Conservation (phyloP, 2,329 filamentous ascomycete genomes). For the Scopulariopsis brevicaulis region DNA sequence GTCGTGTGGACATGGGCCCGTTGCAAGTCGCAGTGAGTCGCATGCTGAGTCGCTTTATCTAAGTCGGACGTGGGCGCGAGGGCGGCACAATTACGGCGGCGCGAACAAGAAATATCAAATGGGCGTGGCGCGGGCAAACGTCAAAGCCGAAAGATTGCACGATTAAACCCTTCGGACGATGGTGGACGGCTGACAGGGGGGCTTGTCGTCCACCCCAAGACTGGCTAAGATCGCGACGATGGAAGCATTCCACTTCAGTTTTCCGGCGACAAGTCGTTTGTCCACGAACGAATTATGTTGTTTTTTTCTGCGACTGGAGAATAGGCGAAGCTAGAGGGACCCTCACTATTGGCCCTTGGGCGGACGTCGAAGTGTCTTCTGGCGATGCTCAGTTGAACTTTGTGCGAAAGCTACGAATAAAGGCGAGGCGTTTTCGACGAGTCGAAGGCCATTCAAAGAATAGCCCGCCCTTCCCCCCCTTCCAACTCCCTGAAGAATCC, state of each 20-base stretch:
- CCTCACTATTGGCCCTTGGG: background rate
- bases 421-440: conserved; percentile 4
- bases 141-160: background rate
- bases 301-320: conserved; percentile 1
- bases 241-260: background rate
- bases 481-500: conserved; percentile 1
- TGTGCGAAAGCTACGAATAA: conserved; percentile 3
- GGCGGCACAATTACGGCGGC: conserved; percentile 3
- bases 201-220: background rate
- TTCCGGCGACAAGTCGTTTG: background rate
- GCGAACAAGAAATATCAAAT: background rate
- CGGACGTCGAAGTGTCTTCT: background rate
- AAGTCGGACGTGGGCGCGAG: background rate
- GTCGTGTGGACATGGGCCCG: background rate
- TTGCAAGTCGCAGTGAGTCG: background rate
- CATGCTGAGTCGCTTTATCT: background rate
- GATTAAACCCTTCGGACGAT: background rate
- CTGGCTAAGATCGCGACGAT: background rate
- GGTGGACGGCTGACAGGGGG: background rate
- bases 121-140: background rate
- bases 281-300: background rate
- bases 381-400: conserved; percentile 4
- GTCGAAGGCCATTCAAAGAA: background rate
- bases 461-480: background rate
- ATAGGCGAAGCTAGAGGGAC: background rate